These are phyloP conservation scores for Halteria grandinella DNA, from an alignment of 73 alveolate species.

Conservation along the genomic window DNA sequence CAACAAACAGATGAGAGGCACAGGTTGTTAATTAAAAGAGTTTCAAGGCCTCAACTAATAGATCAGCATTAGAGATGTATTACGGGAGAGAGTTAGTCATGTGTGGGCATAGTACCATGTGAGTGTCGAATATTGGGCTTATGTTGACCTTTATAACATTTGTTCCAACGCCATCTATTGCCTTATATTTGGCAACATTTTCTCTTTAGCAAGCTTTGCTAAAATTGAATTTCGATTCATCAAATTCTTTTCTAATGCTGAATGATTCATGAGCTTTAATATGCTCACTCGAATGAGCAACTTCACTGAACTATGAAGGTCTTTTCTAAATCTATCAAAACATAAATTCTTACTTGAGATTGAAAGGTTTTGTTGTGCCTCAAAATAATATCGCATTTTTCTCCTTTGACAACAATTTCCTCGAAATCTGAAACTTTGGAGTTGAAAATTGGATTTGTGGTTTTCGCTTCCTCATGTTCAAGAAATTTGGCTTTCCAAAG, in stretches of 20 bases:
- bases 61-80: neutral
- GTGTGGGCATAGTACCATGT: neutral
- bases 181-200: neutral
- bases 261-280: neutral
- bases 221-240: conserved; percentile 5
- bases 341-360: conserved; percentile 4
- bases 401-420: neutral
- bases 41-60: neutral
- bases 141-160: conserved; percentile 14
- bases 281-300: conserved; percentile 11
- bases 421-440: conserved; percentile 4
- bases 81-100: neutral
- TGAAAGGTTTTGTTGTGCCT: conserved; percentile 3
- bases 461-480: neutral
- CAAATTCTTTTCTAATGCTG: too few relatives aligned
- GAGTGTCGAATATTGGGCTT: conserved; percentile 1
- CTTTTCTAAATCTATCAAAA: conserved; percentile 17
- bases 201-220: neutral
- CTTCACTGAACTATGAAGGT: neutral
- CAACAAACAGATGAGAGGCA: conserved; percentile 1
- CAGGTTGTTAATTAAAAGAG: neutral
- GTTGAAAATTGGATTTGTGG: neutral
- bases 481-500: neutral
- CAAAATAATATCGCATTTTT: neutral
- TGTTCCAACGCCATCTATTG: neutral